A percentile compares a stretch with the other conserved stretches of the same genome.
phyloP scores from a whole-genome alignment of 441 rosid genomes.

The Biscutella laevigata region DNA sequence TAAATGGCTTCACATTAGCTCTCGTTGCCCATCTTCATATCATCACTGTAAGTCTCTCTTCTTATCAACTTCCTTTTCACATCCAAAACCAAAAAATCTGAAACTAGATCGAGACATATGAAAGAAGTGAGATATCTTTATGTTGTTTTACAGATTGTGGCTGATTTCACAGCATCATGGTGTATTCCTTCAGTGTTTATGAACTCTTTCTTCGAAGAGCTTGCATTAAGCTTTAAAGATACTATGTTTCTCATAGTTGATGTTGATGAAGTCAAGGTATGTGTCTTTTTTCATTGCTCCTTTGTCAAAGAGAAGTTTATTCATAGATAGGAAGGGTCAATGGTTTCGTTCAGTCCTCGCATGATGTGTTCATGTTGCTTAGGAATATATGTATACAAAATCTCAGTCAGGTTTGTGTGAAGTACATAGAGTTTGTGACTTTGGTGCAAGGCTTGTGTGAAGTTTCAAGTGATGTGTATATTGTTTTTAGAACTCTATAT shows the following conservation, averaged over 20 bases:
- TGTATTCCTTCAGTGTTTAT: slow-evolving; percentile 87
- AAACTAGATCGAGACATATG: neutral
- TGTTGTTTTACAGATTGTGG: slow-evolving; percentile 44
- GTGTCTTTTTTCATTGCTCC: neutral
- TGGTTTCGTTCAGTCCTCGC: slow-evolving; percentile 46
- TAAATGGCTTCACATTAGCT: slow-evolving; percentile 86
- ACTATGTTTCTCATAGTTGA: slow-evolving; percentile 70
- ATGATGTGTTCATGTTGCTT: slow-evolving; percentile 16
- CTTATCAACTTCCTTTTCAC: neutral
- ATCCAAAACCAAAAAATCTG: neutral
- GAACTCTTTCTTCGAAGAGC: slow-evolving; percentile 68
- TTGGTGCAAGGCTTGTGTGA: neutral
- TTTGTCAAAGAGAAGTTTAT: neutral
- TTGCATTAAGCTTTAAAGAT: slow-evolving; percentile 55
- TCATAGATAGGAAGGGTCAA: slow-evolving; percentile 38
- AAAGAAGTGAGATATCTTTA: neutral
- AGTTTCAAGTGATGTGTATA: neutral
- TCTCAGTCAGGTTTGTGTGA: slow-evolving; percentile 5
- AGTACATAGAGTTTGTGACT: neutral
- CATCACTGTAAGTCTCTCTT: slow-evolving; percentile 23
- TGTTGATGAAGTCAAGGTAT: slow-evolving; percentile 86
- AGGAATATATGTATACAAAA: neutral
- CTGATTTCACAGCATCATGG: slow-evolving; percentile 87
- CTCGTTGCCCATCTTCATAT: slow-evolving; percentile 96
- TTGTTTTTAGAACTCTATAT: too few relatives aligned